Percentiles rank a stretch among this genome's conserved stretches.
Conservation (phyloP, 805 yeast species). For the Candida ovalis region DNA sequence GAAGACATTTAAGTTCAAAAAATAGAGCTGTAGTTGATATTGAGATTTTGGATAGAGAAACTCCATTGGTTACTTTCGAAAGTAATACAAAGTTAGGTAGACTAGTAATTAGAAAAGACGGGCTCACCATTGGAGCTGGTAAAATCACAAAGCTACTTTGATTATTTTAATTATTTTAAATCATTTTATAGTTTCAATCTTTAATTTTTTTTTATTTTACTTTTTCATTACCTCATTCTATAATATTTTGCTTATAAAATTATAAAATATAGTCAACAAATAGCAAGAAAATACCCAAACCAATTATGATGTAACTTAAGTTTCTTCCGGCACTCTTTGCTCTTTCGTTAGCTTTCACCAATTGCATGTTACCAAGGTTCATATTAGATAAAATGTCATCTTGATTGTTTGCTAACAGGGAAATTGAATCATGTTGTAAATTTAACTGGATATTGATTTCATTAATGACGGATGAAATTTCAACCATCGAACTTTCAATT, state of each 20-base stretch:
- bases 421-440: conserved; percentile 67
- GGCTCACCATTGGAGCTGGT: conserved; percentile 59
- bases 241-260: neutral
- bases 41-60: conserved; percentile 41
- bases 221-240: neutral
- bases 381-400: conserved; percentile 64
- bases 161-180: neutral
- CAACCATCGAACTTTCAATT: conserved; percentile 61
- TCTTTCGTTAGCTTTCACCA: conserved; percentile 62
- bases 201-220: neutral
- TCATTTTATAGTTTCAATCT: neutral
- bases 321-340: conserved; percentile 59
- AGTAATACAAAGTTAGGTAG: conserved; percentile 56
- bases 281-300: conserved; percentile 53
- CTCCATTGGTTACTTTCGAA: conserved; percentile 50
- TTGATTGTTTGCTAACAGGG: conserved; percentile 60
- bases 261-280: conserved; percentile 46
- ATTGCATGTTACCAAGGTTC: conserved; percentile 63
- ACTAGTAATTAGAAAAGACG: conserved; percentile 66
- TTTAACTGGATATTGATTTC: conserved; percentile 72
- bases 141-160: conserved; percentile 14
- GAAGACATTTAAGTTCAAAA: conserved; percentile 55
- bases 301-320: conserved; percentile 51
- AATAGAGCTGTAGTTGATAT: conserved; percentile 58
- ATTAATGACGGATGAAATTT: conserved; percentile 69